A percentile compares a stretch with the other conserved stretches of the same genome.
Conservation (phyloP, 331 rosid genomes). For the Acacia pycnantha region DNA sequence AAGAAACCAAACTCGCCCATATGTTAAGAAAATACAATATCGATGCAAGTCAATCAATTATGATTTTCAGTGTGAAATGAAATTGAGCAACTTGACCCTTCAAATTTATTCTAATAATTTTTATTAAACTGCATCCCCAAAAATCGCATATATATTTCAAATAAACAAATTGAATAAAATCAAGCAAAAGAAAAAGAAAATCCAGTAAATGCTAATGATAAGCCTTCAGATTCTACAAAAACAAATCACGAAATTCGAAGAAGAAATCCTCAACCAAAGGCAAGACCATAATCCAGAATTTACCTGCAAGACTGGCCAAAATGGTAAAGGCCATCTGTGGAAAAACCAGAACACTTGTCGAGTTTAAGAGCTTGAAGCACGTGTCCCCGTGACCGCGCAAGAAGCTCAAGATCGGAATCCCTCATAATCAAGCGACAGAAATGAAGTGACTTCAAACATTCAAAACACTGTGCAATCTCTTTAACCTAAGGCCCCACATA, state of each 20-base stretch:
- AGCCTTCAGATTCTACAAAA: neutral
- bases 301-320: constrained; percentile 86
- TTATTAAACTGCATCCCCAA: neutral
- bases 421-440: constrained; percentile 88
- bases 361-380: constrained; percentile 66
- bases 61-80: neutral
- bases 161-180: neutral
- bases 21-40: neutral
- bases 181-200: constrained; percentile 1
- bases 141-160: neutral
- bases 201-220: neutral
- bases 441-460: constrained; percentile 70
- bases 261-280: no score
- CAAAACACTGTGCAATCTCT: constrained; percentile 61
- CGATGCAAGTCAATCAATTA: neutral
- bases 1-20: neutral
- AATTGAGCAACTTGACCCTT: neutral
- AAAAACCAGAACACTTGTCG: constrained; percentile 93
- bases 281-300: neutral
- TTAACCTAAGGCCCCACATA: constrained; percentile 78
- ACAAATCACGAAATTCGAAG: neutral
- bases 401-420: constrained; percentile 77
- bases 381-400: constrained; percentile 62
- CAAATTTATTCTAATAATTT: neutral
- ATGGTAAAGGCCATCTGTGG: constrained; percentile 76